Evolutionary conservation across 2,329 filamentous ascomycete genomes (phyloP).

Genomic region (Furcasterigmium sp.): DNA sequence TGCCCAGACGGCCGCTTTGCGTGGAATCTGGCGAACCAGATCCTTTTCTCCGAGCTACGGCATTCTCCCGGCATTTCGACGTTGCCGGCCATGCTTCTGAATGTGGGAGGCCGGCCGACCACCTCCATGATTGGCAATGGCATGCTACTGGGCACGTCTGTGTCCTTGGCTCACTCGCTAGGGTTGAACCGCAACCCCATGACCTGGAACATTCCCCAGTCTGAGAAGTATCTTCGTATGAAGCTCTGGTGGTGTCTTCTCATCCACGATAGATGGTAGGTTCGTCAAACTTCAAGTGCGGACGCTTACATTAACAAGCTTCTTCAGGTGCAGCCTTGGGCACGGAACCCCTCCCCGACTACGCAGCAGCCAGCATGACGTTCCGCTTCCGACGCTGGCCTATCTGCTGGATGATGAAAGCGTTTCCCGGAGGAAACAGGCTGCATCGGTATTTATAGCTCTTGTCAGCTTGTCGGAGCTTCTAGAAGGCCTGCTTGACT

Average conservation of each 20-base stretch:
- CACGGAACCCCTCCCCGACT: slow-evolving; percentile 49
- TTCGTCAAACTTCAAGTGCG: not conserved
- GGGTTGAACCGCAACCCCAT: slow-evolving; percentile 49
- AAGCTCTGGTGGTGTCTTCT: slow-evolving; percentile 52
- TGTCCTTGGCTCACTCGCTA: slow-evolving; percentile 47
- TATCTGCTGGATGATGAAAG: slow-evolving; percentile 21
- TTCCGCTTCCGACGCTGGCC: slow-evolving; percentile 34
- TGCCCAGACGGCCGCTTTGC: slow-evolving; percentile 55
- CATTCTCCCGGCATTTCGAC: slow-evolving; percentile 54
- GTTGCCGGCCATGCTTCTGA: slow-evolving; percentile 51
- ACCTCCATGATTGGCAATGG: slow-evolving; percentile 56
- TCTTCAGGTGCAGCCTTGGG: slow-evolving; percentile 41
- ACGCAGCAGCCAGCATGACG: slow-evolving; percentile 38
- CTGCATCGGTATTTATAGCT: slow-evolving; percentile 10
- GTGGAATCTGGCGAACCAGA: slow-evolving; percentile 57
- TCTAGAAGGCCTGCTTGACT: slow-evolving; percentile 12
- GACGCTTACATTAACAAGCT: not conserved
- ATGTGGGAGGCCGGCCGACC: slow-evolving; percentile 54
- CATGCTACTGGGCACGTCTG: slow-evolving; percentile 41
- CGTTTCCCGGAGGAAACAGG: not conserved
- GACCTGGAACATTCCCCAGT: slow-evolving; percentile 44
- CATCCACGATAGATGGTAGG: slow-evolving; percentile 50
- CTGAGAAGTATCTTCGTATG: slow-evolving; percentile 46
- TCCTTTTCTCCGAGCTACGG: slow-evolving; percentile 54
- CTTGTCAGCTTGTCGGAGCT: slow-evolving; percentile 9